Evolutionary conservation across 2,329 filamentous ascomycete genomes (phyloP).

Genomic region (Hypoxylon sp.): DNA sequence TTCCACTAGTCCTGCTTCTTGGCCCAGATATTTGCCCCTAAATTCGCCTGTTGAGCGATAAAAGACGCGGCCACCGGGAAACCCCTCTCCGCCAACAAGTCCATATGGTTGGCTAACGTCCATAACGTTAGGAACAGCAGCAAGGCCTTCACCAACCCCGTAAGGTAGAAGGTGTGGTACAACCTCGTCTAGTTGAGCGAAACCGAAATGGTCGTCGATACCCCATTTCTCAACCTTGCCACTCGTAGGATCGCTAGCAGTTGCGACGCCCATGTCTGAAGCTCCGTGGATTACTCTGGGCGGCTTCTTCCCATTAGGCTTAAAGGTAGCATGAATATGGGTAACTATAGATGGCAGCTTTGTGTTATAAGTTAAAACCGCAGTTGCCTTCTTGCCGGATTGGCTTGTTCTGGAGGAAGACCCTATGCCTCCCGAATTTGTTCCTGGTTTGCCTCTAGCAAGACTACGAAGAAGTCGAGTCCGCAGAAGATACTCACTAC

Average conservation of each 20-base stretch:
- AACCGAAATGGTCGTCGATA: slow-evolving; percentile 79
- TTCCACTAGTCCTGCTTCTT: slow-evolving; percentile 71
- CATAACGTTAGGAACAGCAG: slow-evolving; percentile 87
- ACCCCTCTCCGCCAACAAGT: slow-evolving; percentile 87
- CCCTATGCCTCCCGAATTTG: slow-evolving; percentile 67
- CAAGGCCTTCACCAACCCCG: slow-evolving; percentile 83
- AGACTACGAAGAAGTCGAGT: slow-evolving; percentile 88
- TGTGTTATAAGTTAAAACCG: slow-evolving; percentile 88
- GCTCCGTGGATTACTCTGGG: slow-evolving; percentile 88
- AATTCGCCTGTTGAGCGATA: slow-evolving; percentile 82
- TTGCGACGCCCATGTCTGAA: slow-evolving; percentile 82
- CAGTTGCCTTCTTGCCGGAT: slow-evolving; percentile 76
- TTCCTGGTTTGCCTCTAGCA: slow-evolving; percentile 82
- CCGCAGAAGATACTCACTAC: slow-evolving; percentile 93
- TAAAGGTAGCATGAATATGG: slow-evolving; percentile 84
- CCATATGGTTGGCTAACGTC: slow-evolving; percentile 90
- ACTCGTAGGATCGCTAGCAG: slow-evolving; percentile 82
- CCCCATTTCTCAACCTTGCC: slow-evolving; percentile 88
- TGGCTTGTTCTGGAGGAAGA: slow-evolving; percentile 65
- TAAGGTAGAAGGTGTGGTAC: slow-evolving; percentile 81
- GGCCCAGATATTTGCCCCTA: slow-evolving; percentile 80
- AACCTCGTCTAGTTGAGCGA: slow-evolving; percentile 83
- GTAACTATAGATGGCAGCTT: slow-evolving; percentile 85
- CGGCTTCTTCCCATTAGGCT: slow-evolving; percentile 76
- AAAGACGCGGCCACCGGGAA: slow-evolving; percentile 84